Evolutionary conservation across 768 basidiomycete genomes (phyloP).

Genomic region (Crucibulum laeve): DNA sequence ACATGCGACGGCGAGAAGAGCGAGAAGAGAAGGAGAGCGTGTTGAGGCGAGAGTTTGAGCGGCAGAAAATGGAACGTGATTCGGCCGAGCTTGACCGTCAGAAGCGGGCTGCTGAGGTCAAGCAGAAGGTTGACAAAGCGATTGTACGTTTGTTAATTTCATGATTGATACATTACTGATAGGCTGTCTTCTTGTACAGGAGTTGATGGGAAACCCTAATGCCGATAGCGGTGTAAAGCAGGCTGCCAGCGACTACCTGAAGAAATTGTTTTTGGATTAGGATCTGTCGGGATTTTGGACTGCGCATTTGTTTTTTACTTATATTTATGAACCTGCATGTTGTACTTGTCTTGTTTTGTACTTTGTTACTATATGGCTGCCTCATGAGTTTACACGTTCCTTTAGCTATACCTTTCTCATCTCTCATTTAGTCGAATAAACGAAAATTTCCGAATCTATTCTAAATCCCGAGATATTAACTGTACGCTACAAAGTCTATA

Average conservation of each 20-base stretch:
- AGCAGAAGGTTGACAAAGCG: slow-evolving; percentile 63
- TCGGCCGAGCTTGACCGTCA: slow-evolving; percentile 49
- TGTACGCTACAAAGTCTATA: too few relatives aligned
- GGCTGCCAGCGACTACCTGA: slow-evolving; percentile 68
- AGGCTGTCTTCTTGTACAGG: slow-evolving; percentile 21
- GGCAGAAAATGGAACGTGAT: slow-evolving; percentile 51
- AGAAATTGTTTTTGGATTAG: slow-evolving; percentile 52
- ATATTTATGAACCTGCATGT: not conserved
- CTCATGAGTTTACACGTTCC: too few relatives aligned
- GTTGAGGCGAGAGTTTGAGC: slow-evolving; percentile 48
- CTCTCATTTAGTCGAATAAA: too few relatives aligned
- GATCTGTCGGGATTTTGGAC: slow-evolving; percentile 1
- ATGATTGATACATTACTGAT: not conserved
- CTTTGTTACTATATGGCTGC: too few relatives aligned
- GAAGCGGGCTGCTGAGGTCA: slow-evolving; percentile 45
- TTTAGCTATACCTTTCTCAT: too few relatives aligned
- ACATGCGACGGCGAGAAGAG: slow-evolving; percentile 61
- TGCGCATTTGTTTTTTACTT: not conserved
- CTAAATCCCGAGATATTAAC: too few relatives aligned
- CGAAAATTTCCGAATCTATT: too few relatives aligned
- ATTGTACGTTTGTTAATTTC: slow-evolving; percentile 33
- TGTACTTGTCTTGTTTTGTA: too few relatives aligned
- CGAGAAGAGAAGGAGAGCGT: slow-evolving; percentile 59
- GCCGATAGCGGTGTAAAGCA: slow-evolving; percentile 60
- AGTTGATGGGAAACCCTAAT: slow-evolving; percentile 53